A percentile compares a stretch with the other conserved stretches of the same genome.
phyloP scores from a whole-genome alignment of 495 filamentous ascomycete genomes.

The Podospora comata region DNA sequence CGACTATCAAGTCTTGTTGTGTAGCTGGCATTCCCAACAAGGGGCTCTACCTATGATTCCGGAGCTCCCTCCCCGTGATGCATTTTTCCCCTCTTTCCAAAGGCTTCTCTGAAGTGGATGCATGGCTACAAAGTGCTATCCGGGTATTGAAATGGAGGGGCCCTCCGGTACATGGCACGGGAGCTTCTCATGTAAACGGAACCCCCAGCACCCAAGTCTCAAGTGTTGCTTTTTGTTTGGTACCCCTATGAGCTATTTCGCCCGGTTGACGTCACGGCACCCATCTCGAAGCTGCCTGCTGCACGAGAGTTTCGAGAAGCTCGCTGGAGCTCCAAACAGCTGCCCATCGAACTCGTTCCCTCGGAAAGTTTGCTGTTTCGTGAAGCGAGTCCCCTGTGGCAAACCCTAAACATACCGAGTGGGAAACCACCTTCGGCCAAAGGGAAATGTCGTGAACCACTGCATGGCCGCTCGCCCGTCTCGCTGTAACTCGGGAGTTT shows the following conservation, averaged over 20 bases:
- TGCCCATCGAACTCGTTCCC: too few relatives aligned
- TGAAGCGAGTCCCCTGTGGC: neutral
- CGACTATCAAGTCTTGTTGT: too few relatives aligned
- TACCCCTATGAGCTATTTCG: neutral
- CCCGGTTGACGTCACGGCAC: slow-evolving; percentile 11
- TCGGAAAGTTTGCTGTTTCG: neutral
- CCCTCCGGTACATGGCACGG: neutral
- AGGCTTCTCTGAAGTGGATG: neutral
- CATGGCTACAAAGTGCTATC: neutral
- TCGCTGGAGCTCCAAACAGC: neutral
- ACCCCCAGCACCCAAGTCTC: neutral
- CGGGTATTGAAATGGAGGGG: neutral
- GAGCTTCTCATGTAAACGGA: neutral
- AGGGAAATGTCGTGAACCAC: neutral
- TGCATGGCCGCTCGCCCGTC: neutral
- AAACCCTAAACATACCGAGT: neutral
- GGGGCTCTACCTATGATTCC: neutral
- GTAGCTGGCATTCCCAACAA: neutral
- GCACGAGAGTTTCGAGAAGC: neutral
- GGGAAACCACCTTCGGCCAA: neutral
- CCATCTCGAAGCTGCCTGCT: neutral
- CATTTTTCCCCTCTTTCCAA: neutral
- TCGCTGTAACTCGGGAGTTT: neutral
- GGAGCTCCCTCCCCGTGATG: neutral
- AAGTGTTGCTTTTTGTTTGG: neutral